Evolutionary conservation across 352 stramenopile genomes (phyloP).

Genomic region (Stramenopiles sp.): DNA sequence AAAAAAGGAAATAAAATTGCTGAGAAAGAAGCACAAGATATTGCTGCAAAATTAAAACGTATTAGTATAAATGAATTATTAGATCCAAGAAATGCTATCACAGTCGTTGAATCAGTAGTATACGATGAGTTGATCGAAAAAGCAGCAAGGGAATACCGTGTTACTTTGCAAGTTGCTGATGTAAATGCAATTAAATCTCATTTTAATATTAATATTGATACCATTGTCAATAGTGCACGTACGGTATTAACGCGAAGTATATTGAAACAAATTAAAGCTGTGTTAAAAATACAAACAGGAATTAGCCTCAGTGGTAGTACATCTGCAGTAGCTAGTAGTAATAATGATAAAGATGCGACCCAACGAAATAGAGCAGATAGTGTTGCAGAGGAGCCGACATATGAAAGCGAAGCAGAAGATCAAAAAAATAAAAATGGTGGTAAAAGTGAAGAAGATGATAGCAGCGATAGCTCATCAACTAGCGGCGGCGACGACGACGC

Average conservation of each 20-base stretch:
- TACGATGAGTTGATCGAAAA: slow-evolving; percentile 24
- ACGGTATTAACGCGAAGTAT: background rate
- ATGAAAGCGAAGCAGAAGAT: slow-evolving; percentile 35
- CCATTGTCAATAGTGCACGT: background rate
- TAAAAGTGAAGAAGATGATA: slow-evolving; percentile 42
- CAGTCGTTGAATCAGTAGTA: slow-evolving; percentile 30
- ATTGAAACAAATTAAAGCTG: background rate
- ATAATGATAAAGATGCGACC: background rate
- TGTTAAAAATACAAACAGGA: background rate
- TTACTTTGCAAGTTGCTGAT: slow-evolving; percentile 14
- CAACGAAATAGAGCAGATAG: slow-evolving; percentile 10
- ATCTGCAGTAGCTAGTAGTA: slow-evolving; percentile 3
- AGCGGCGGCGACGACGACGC: slow-evolving; percentile 51
- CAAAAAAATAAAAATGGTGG: slow-evolving; percentile 31
- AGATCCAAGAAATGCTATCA: slow-evolving; percentile 24
- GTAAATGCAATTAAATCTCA: background rate
- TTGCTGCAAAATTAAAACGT: slow-evolving; percentile 16
- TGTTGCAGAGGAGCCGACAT: background rate
- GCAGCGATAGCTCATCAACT: background rate
- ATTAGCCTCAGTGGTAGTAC: background rate
- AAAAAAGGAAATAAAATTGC: slow-evolving; percentile 37
- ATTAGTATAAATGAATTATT: slow-evolving; percentile 16
- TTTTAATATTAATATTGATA: background rate
- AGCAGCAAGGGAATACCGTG: slow-evolving; percentile 27
- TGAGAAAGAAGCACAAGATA: slow-evolving; percentile 31